Conservation (phyloP, 345 rosid species). For the Aquilaria malaccensis region DNA sequence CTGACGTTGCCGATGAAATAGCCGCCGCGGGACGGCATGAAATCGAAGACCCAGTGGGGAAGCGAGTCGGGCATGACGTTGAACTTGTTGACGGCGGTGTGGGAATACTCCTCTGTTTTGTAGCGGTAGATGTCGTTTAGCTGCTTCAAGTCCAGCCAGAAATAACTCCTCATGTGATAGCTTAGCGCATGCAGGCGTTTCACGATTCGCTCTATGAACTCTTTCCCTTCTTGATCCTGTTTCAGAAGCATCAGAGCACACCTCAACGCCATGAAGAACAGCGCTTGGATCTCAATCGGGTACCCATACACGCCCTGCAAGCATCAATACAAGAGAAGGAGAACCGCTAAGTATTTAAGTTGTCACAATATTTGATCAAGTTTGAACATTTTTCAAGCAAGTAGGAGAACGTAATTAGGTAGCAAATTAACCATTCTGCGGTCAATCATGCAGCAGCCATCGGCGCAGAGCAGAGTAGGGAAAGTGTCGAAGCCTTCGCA, state of each 20-base stretch:
- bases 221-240: slow-evolving; percentile 52
- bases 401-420: background rate
- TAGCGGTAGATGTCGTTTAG: slow-evolving; percentile 57
- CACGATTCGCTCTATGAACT: slow-evolving; percentile 41
- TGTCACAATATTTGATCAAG: no score
- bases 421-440: slow-evolving; percentile 63
- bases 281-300: slow-evolving; percentile 63
- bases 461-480: slow-evolving; percentile 78
- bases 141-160: slow-evolving; percentile 60
- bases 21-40: slow-evolving; percentile 57
- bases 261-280: slow-evolving; percentile 53
- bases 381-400: no score
- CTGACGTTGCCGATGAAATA: slow-evolving; percentile 66
- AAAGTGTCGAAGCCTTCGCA: slow-evolving; percentile 85
- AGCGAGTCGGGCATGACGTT: slow-evolving; percentile 62
- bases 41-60: slow-evolving; percentile 64
- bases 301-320: slow-evolving; percentile 52
- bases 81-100: slow-evolving; percentile 60
- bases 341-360: background rate
- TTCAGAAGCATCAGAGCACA: slow-evolving; percentile 48
- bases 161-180: slow-evolving; percentile 57
- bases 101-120: slow-evolving; percentile 63
- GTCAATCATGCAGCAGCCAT: slow-evolving; percentile 82
- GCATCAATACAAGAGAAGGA: background rate
- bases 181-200: slow-evolving; percentile 60